phyloP scores from a whole-genome alignment of 1,284 basidiomycete species.

The Golubevia sp. region DNA sequence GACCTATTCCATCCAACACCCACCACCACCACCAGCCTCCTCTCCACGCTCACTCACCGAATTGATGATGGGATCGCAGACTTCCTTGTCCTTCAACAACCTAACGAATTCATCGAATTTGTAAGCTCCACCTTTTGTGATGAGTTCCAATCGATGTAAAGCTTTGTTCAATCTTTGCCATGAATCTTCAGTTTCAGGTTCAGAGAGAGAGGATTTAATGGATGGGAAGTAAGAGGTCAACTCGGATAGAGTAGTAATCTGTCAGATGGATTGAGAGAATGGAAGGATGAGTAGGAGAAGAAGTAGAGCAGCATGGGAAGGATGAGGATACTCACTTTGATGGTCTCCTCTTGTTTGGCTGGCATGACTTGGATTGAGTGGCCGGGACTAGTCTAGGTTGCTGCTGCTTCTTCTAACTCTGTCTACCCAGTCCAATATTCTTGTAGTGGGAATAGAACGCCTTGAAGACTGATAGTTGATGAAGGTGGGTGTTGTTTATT shows the following conservation, averaged over 20 bases:
- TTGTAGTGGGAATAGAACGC: not conserved
- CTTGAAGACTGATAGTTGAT: no score
- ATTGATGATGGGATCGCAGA: slow-evolving; percentile 22
- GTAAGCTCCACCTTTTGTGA: slow-evolving; percentile 43
- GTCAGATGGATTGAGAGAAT: not conserved
- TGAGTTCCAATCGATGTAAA: slow-evolving; percentile 28
- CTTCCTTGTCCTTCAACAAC: slow-evolving; percentile 17
- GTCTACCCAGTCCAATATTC: not conserved
- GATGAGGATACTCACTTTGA: not conserved
- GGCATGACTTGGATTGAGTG: not conserved
- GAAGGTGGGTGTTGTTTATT: no score
- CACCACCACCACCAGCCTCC: not conserved
- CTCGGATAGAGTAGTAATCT: slow-evolving; percentile 3
- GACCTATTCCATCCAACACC: not conserved
- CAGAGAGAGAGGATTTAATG: slow-evolving; percentile 2
- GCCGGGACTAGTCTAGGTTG: not conserved
- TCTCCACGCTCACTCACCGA: slow-evolving; percentile 14
- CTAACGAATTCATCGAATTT: slow-evolving; percentile 31
- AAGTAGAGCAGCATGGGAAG: not conserved
- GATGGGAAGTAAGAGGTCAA: slow-evolving; percentile 6
- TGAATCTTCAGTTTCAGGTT: slow-evolving; percentile 46
- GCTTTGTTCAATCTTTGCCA: slow-evolving; percentile 45
- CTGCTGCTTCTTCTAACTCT: not conserved
- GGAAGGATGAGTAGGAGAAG: not conserved
- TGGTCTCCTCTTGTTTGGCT: not conserved